Evolutionary conservation across 164 flowering plant genomes (phyloP), one percentile per base, ranked within the genome.

Genomic region (Annona squamosa): DNA sequence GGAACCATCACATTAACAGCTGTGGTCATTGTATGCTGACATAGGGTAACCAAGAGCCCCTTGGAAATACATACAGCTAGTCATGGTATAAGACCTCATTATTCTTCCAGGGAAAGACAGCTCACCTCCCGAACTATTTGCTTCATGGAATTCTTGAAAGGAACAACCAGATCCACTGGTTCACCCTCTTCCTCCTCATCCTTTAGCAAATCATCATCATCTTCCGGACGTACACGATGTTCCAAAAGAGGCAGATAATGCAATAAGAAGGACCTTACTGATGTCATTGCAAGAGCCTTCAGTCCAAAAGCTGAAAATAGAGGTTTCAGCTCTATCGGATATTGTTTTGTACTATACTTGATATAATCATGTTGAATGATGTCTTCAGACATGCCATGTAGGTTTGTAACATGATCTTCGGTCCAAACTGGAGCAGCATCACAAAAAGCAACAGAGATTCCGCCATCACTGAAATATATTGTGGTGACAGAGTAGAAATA

Each of bases 231-330:
- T 7, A 82, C 0, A 65, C 74, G 84, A 73, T 97, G 94, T 87
- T 91, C 97, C 85, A 96, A 59, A 74, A 96, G 91, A 48, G 99
- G 98, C 83, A 96, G 81, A 83, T 88, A 96, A 78, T 73, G 86
- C 77, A 89, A 62, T 67, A 91, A 74, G 69, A 96, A 87, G 12
- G 99, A 88, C 83, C 99, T 88, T 85, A 96, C 70, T 41, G 98
- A 75, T 17, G 91, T 91, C 81, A 93, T 26, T 37, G 85, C 90
- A 77, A 96, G 48, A 65, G 86, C 41, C 82, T 67, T 90, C 78
- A 77, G 82, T 64, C 82, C 86, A 79, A 93, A 93, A 72, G 99
- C 98, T 37, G 97, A 93, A 61, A 85, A 87, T 4, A 96, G 73
- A 66, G 98, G 95, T 74, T 91, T 96, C 43, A 89, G 67, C 86